Evolutionary conservation across 768 basidiomycete genomes (phyloP).

Genomic region (Suillus plorans): DNA sequence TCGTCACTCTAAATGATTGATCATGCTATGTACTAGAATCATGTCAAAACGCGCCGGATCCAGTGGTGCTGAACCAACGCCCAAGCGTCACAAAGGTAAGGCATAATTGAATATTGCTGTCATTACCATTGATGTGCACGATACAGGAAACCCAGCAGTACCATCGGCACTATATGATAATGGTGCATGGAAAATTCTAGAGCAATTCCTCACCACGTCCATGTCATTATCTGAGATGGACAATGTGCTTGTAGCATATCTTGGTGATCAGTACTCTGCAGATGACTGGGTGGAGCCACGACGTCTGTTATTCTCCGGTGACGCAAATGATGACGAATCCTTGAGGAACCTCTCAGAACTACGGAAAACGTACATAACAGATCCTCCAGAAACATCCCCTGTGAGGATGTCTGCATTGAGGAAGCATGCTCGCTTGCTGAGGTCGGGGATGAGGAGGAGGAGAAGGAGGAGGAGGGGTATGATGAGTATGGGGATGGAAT

Average conservation of each 20-base stretch:
- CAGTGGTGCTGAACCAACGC: not conserved
- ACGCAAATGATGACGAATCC: not conserved
- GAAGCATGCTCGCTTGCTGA: too few relatives aligned
- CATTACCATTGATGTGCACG: not conserved
- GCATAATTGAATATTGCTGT: not conserved
- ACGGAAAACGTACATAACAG: too few relatives aligned
- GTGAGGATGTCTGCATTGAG: too few relatives aligned
- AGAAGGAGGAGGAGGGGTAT: too few relatives aligned
- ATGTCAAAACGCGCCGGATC: not conserved
- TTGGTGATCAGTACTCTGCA: not conserved
- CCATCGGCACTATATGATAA: not conserved
- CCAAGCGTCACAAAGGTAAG: not conserved
- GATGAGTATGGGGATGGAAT: too few relatives aligned
- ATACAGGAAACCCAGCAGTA: not conserved
- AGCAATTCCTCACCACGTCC: not conserved
- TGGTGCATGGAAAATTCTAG: not conserved
- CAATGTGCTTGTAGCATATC: not conserved
- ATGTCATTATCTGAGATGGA: not conserved
- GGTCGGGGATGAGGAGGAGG: too few relatives aligned
- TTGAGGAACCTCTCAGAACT: too few relatives aligned
- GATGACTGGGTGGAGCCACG: not conserved
- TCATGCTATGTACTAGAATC: too few relatives aligned
- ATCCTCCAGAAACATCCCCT: too few relatives aligned
- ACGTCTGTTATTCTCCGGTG: not conserved
- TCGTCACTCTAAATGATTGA: too few relatives aligned